These are phyloP conservation scores for Penicillium macrosclerotiorum DNA, from an alignment of 495 filamentous ascomycete genomes.

Conservation along the genomic window DNA sequence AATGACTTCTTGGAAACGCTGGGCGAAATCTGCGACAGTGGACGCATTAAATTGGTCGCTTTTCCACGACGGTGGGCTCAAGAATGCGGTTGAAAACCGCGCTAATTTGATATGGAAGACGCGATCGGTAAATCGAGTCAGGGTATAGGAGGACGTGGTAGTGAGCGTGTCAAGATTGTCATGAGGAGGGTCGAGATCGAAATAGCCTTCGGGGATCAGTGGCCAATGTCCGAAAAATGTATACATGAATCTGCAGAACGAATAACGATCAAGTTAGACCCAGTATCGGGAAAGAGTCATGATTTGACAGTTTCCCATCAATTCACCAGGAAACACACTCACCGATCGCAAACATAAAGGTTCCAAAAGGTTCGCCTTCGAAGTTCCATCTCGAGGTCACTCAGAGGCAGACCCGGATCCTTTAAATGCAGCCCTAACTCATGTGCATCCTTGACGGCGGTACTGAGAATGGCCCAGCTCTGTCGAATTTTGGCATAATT, in stretches of 20 bases:
- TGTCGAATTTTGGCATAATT: slow-evolving; percentile 13
- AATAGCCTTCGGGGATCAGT: slow-evolving; percentile 21
- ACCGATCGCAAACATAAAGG: slow-evolving; percentile 20
- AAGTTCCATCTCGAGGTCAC: slow-evolving; percentile 18
- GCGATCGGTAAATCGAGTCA: slow-evolving; percentile 18
- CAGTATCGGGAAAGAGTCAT: too few species aligned
- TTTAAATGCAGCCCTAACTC: slow-evolving; percentile 17
- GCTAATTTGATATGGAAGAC: slow-evolving; percentile 17
- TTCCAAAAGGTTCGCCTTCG: slow-evolving; percentile 19
- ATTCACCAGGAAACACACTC: slow-evolving; percentile 1
- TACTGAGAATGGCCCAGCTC: slow-evolving; percentile 15
- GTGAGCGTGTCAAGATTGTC: slow-evolving; percentile 9
- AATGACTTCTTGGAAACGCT: slow-evolving; percentile 17
- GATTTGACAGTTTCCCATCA: too few species aligned
- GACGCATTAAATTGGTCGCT: slow-evolving; percentile 10
- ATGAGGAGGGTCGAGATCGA: slow-evolving; percentile 15
- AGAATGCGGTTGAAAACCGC: slow-evolving; percentile 17
- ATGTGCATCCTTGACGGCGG: slow-evolving; percentile 18
- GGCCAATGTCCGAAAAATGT: slow-evolving; percentile 19
- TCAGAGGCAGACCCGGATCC: slow-evolving; percentile 7
- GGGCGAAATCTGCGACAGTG: slow-evolving; percentile 14
- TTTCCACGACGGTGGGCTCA: slow-evolving; percentile 21
- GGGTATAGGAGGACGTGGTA: slow-evolving; percentile 7
- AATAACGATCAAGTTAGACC: background rate
- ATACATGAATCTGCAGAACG: slow-evolving; percentile 12